Base-by-base conservation (phyloP, 179 eudicot species). In the Corrigiola litoralis region DNA sequence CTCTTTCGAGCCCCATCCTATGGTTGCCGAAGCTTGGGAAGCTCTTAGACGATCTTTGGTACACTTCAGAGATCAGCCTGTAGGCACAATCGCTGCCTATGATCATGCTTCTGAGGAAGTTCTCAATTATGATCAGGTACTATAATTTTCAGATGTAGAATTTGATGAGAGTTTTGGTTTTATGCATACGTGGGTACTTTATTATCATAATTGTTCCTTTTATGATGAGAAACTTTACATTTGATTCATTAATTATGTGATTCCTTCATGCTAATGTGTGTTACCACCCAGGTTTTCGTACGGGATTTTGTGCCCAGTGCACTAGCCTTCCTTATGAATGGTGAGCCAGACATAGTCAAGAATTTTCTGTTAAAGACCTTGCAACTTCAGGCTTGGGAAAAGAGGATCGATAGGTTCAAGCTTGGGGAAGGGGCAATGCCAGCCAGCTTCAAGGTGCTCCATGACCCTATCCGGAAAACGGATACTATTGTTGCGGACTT, bases 21-120 rank as follows among this genome's bases (percentile, higher is more conserved):
- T 94, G 89, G 87, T 94, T 66, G 97, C 94, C 13, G 97, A 94
- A 70, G 99, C 99, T 31, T 94, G 99, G 99, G 99, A 94, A 56
- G 85, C 99, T 78, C 89, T 94, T 33, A 79, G 99, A 32, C 72
- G 96, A 40, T 90, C 97, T 25, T 63, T 94, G 80, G 99, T 94
- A 49, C 42, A 79, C 69, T 90, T 87, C 62, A 78, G 97, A 23
- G 81, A 77, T 58, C 99, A 94, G 75, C 99, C 99, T 1, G 99
- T 94, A 48, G 99, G 99, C 41, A 94, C 99, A 2, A 81, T 94
- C 55, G 98, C 92, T 37, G 98, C 98, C 38, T 84, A 78, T 80
- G 98, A 92, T 75, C 98, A 92, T 84, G 88, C 95, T 57, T 85
- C 97, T 0, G 98, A 92, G 80, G 98, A 92, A 82, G 89, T 90